Evolutionary conservation across 768 basidiomycete genomes (phyloP), one percentile per base, ranked within the genome.

Genomic region (Suillus subalutaceus): DNA sequence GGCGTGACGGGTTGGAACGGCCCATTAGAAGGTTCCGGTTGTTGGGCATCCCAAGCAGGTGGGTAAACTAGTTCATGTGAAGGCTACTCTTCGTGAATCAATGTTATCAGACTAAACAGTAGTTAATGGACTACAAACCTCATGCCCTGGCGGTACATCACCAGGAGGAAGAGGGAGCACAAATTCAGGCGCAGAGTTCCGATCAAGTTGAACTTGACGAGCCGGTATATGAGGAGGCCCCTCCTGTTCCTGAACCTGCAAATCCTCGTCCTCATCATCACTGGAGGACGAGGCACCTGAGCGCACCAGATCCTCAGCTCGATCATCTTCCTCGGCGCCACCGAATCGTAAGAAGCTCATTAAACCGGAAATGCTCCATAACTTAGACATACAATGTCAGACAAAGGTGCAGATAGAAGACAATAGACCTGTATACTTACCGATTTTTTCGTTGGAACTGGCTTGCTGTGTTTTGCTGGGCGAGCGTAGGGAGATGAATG

Each of bases 401-500:
- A 18, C 16, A 18, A 59, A 12, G 58, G 41, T 59, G 6, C 58
- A 12, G 68, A 63, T 60, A 15, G 23, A 60, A 50, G 30, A 63
- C 63, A n/a, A 13, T 35, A 6, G 46, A 48, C 12, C 9, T 8
- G 50, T 46, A 32, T 46, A 40, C 82, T 65, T 65, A 87, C 86
- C 38, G 86, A 81, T 83, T 87, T 85, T 79, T 83, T 79, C 38
- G 69, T 65, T 74, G 65, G 73, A 53, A 41, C 68, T 44, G 6
- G 79, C 69, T 57, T 70, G 66, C 41, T 72, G 23, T 72, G 65
- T 58, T 68, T 72, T 18, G 67, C 46, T 48, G 77, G 78, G 35
- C 89, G 83, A 62, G 82, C 74, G 73, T 92, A 92, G 0, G 90
- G 90, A 3, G 82, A 83, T n/a, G 85, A 79, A 43, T 76, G 66